Base-by-base conservation (phyloP, 192 early-diverging fungal genomes). In the Backusella tarrabulga region DNA sequence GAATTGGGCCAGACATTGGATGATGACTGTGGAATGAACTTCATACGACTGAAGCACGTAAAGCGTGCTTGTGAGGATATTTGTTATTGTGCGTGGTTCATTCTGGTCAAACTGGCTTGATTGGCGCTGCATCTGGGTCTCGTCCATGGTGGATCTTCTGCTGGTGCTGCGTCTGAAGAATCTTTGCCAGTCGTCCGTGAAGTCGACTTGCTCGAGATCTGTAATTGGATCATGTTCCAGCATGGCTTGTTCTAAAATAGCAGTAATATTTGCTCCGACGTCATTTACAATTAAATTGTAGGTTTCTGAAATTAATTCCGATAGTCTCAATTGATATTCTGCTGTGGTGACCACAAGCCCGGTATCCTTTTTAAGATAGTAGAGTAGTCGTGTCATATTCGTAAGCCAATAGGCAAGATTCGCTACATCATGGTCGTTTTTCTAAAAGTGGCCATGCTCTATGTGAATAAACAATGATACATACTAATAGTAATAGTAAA, bases 311-410 rank as follows among this genome's bases (percentile, higher is more conserved):
- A 95, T 87, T 32, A 96, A 87, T 75, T 96, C 96, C 7, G 93
- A 90, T 72, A 99, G 85, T 17, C 85, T 85, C 4, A 92, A 85
- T 82, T 99, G 96, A 46, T 90, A 85, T 68, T 92, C 87, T 63
- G 85, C 90, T 23, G 94, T 91, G 4, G 88, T 81, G 40, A 87
- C 80, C 26, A 91, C 87, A 46, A 97, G 87, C 11, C 89, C 89
- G 44, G 87, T 72, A 83, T 98, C 97, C 73, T 93, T 91, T 82
- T 96, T 96, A 67, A 98, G 83, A 81, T 93, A 97, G 77, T 95
- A 93, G 0, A 95, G 83, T 12, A 98, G 86, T 54, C 92, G 91
- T 38, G 90, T 91, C 50, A 88, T 86, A 83, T 98, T 97, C 32
- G 94, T 87, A 35, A 96, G 86, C 96, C 96, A 97, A 77, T 91